Evolutionary conservation across 2,329 filamentous ascomycete species (phyloP), one percentile per base, ranked within the genome.

Genomic region (Pezicula rhizophila): DNA sequence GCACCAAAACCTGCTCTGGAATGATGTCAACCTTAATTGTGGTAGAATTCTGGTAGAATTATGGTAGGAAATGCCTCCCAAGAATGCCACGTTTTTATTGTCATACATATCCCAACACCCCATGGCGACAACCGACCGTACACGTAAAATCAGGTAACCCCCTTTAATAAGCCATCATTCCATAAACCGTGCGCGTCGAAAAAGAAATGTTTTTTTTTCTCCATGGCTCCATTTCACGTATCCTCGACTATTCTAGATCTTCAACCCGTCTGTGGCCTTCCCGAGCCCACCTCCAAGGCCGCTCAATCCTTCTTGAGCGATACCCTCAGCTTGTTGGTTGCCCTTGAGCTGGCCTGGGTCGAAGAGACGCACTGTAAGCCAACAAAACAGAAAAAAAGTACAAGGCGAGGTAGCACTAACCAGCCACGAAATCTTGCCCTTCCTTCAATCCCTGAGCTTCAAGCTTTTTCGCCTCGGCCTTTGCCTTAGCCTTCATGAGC

Each of bases 401-500:
- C 15, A 10, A 37, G 15, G 50, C 14, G 15, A 23, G 11, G 17
- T 20, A 6, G 14, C 28, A 57, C 61, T 59, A 48, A 69, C 67
- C 60, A 47, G 62, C 63, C 3, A 66, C 42, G 50, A 69, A 70
- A 53, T 70, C 68, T 49, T 69, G 52, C 15, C 68, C 68, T 43
- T 67, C 66, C 51, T 67, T 64, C 55, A 67, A 40, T 1, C 69
- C 69, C 53, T 69, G 53, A 8, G 66, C 65, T 52, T 69, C 57
- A 53, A 69, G 54, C 47, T 66, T 66, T 55, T 70, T 68, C 37
- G 64, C 61, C 55, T 71, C 68, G 7, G 67, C 67, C 55, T 68
- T 62, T 0, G 66, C 69, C 57, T 71, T 66, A 28, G 67, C 66
- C 57, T 71, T 70, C 58, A 70, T 67, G 45, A 68, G 51, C 46